Evolutionary conservation across 1,139 yeast genomes (phyloP), one percentile per base, ranked within the genome.

Genomic region (Scheffersomyces titani): DNA sequence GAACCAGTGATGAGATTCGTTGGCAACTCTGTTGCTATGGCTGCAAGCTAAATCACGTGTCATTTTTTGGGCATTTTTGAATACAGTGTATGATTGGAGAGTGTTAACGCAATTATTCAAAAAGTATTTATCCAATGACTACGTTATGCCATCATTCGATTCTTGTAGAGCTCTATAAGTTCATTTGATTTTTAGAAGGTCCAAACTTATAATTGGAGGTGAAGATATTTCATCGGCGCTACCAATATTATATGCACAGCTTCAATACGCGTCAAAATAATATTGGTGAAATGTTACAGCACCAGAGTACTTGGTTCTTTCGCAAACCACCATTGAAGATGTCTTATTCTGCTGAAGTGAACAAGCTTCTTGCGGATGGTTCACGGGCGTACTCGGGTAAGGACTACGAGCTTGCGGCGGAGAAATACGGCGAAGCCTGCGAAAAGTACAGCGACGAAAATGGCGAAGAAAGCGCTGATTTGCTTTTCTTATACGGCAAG

Each of bases 361-460:
- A 77, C 55, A 74, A 75, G 52, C 68, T 85, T 44, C 71, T 89
- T 7, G 80, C 83, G 2, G 83, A 83, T 50, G 96, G 91, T 0
- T 82, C 89, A 6, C 79, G 83, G 64, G 76, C 82, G 0, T 88
- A 84, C 69, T 89, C 92, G 1, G 72, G 78, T 22, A 87, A 86
- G 66, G 79, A 88, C 51, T 92, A 78, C 68, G 96, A 88, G 51
- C 70, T 71, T 30, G 93, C 98, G 0, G 86, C 86, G 1, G 92
- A 87, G 58, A 77, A 78, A 56, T 90, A 90, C 61, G 93, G 91
- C 0, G 85, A 86, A 55, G 94, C 96, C 0, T 90, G 97, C 68
- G 89, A 84, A 59, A 58, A 70, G 49, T 81, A 74, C 63, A 80
- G 85, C 51, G 75, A 77, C 47, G 80, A 80, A 51, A 75, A 80